Evolutionary conservation across 768 basidiomycete species (phyloP), one percentile per base, ranked within the genome.

Genomic region (Hysterangium stoloniferum): DNA sequence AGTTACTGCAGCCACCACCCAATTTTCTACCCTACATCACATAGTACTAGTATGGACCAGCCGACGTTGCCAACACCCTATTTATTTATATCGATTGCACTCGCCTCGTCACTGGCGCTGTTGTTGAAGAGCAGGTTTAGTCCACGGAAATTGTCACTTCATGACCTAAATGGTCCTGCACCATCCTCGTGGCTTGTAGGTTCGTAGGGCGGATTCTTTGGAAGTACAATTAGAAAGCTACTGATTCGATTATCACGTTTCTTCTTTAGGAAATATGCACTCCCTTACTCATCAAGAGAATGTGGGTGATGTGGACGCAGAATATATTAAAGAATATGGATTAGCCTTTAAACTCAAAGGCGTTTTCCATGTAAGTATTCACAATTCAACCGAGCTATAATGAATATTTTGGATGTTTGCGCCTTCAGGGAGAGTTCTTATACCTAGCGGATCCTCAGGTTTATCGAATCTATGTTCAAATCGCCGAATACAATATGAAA

Each of bases 401-500:
- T 36, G 24, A 17, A 49, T 38, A 12, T 4, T 22, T 49, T 7
- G 24, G 7, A 15, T 28, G 13, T 29, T 11, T 29, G 5, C 5
- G 4, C 15, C 2, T 29, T 2, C 31, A 49, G 48, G 20, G n/a
- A 20, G 24, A 49, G 24, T 19, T 8, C 11, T 27, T 49, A 15
- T 49, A 38, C 22, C 19, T 49, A 15, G 34, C 34, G 24, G 48
- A 49, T 49, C 48, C 48, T 38, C 20, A 40, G 12, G 48, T 49
- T 4, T 29, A 5, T 44, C 17, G 6, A n/a, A 8, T 40, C 37
- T 17, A 7, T 22, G 6, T 11, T 44, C 15, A 6, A 7, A 24
- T 44, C 27, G 7, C 19, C 42, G 11, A 27, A 20, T 11, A 17
- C 29, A n/a, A 24, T 44, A 7, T 8, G 22, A 27, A 24, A 7